Base-by-base conservation (phyloP, 1,284 basidiomycete species). In the Wolfiporia cocos region DNA sequence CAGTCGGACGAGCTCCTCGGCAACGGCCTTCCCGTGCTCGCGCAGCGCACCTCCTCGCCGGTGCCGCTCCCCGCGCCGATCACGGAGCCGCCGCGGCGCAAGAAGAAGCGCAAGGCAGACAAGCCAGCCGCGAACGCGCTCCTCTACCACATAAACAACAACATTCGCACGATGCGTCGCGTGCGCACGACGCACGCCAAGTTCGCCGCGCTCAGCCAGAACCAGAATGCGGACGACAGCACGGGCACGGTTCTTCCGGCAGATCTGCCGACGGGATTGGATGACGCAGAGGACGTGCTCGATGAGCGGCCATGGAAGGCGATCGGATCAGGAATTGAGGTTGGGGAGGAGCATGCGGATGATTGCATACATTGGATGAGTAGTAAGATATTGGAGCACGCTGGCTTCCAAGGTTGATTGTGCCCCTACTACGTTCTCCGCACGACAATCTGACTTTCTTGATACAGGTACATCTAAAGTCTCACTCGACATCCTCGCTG, bases 341-440 rank as follows among this genome's bases (percentile, higher is more conserved):
- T 86, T 23, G 78, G 78, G 0, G 73, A 71, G 45, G 60, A 65
- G 48, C 76, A 75, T 42, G 74, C 74, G 21, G 68, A 70, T 24
- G 67, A 73, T 44, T 88, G 86, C 63, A 53, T 86, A 49, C 64
- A 69, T 49, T 88, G 86, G 86, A 74, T 78, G 70, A 68, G 75
- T 10, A 70, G 73, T 37, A 87, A 86, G 59, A 69, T 94, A 37
- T 59, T 94, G 49, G 88, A 92, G 47, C 92, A 94, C 66, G 73
- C 76, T 28, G 92, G 92, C 1, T 95, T 96, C 57, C 92, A 95
- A 70, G 88, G 92, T 86, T 43, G 44, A 78, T 59, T 38, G 12
- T 42, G 45, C 11, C 1, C 18, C n/a, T 14, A 39, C 38, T 44
- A 47, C 28, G 45, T 14, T 11, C n/a, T 18, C 10, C 35, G 31